Percentiles rank a stretch among this genome's conserved stretches.
Evolutionary conservation across 768 basidiomycete genomes (phyloP).

Genomic region (Russula sp.): DNA sequence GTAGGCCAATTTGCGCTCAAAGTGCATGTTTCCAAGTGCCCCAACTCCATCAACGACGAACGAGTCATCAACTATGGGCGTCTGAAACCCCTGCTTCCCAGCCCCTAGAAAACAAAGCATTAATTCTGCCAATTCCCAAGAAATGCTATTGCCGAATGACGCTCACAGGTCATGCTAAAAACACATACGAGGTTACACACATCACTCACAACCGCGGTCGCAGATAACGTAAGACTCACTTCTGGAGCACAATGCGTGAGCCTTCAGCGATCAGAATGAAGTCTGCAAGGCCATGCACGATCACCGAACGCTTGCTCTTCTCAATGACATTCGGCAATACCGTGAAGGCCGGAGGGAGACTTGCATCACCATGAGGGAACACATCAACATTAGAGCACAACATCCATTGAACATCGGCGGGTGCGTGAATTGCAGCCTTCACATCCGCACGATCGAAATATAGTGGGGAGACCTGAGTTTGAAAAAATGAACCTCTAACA

Average conservation of each 20-base stretch:
- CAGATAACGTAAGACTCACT: conserved; percentile 28
- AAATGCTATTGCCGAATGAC: neutral
- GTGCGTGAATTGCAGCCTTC: conserved; percentile 66
- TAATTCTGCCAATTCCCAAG: neutral
- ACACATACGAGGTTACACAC: neutral
- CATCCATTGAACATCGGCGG: conserved; percentile 50
- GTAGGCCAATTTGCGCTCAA: conserved; percentile 63
- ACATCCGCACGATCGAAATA: conserved; percentile 70
- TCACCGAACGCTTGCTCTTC: conserved; percentile 61
- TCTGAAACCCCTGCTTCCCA: conserved; percentile 68
- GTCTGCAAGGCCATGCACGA: conserved; percentile 69
- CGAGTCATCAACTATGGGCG: conserved; percentile 55
- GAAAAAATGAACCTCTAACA: conserved; percentile 46
- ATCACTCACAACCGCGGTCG: neutral
- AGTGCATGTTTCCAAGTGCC: conserved; percentile 56
- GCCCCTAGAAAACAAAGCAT: conserved; percentile 39
- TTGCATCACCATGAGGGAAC: conserved; percentile 56
- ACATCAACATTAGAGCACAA: conserved; percentile 58
- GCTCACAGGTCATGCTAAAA: conserved; percentile 20
- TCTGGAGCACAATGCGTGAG: conserved; percentile 34
- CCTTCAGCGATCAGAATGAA: conserved; percentile 71
- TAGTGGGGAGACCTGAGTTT: conserved; percentile 50
- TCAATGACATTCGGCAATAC: conserved; percentile 69
- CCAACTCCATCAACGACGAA: conserved; percentile 70
- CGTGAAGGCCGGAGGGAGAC: conserved; percentile 54